Evolutionary conservation across 345 rosid genomes (phyloP).

Genomic region (Carallia brachiata): DNA sequence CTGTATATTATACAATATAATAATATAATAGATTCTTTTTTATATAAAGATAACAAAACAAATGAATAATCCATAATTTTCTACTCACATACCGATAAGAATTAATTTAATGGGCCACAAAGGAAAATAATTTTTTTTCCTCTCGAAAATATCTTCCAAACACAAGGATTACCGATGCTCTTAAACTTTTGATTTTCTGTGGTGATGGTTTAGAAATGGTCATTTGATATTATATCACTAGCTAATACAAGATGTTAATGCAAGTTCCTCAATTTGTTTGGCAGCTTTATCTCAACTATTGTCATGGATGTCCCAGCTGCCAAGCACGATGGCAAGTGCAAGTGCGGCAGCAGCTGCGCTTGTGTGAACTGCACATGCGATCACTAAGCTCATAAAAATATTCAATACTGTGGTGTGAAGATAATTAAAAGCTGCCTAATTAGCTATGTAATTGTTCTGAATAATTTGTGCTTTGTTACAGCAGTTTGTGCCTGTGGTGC

Average conservation of each 20-base stretch:
- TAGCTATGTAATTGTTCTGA: conserved; percentile 19
- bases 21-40: too few species aligned
- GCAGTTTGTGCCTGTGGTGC: not conserved
- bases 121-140: too few species aligned
- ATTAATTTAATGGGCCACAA: too few species aligned
- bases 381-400: conserved; percentile 19
- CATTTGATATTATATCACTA: too few species aligned
- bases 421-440: not conserved
- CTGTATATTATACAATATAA: too few species aligned
- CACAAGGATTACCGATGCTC: too few species aligned
- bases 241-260: not conserved
- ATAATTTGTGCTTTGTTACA: not conserved
- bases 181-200: too few species aligned
- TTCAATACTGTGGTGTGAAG: not conserved
- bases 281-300: conserved; percentile 48
- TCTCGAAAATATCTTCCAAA: too few species aligned
- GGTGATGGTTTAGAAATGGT: too few species aligned
- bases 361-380: conserved; percentile 73
- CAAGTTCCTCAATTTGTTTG: not conserved
- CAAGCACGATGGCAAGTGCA: conserved; percentile 69
- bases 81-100: too few species aligned
- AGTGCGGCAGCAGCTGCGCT: conserved; percentile 72
- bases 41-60: too few species aligned
- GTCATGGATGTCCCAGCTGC: conserved; percentile 45
- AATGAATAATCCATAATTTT: too few species aligned